A percentile compares a stretch with the other conserved stretches of the same genome.
Conservation (phyloP, 345 rosid species). For the Brassica carinata region DNA sequence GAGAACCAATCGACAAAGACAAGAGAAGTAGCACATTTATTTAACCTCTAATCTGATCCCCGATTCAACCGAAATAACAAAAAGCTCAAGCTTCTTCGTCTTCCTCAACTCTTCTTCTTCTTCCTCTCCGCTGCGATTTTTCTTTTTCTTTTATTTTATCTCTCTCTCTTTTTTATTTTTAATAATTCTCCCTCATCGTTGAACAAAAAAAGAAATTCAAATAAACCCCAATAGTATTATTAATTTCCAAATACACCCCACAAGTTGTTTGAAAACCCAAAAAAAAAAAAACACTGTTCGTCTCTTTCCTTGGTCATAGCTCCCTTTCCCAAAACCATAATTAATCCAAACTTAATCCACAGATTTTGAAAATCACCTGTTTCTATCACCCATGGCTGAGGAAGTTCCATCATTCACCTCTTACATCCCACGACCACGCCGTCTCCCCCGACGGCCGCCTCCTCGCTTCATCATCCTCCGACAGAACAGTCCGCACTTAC, state of each 20-base stretch:
- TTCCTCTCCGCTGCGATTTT: too few species aligned
- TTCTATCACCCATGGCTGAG: conserved; percentile 20
- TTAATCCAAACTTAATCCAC: not conserved
- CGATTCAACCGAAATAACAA: too few species aligned
- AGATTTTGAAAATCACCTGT: not conserved
- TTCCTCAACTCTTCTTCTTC: too few species aligned
- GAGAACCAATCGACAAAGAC: not conserved
- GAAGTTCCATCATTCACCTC: conserved; percentile 56
- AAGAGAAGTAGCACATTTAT: not conserved
- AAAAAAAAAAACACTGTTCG: not conserved
- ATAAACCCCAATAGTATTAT: not conserved
- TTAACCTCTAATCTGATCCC: too few species aligned
- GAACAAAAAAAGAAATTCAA: too few species aligned
- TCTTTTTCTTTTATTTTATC: too few species aligned
- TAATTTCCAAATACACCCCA: not conserved
- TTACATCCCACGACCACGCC: conserved; percentile 65
- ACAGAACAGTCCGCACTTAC: conserved; percentile 75
- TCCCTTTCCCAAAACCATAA: conserved; percentile 31
- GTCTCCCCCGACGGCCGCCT: conserved; percentile 83
- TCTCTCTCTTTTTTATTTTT: too few species aligned
- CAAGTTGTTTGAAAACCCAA: not conserved
- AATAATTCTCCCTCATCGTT: too few species aligned
- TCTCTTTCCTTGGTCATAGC: conserved; percentile 1
- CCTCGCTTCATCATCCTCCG: conserved; percentile 85
- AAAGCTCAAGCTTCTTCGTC: too few species aligned